Evolutionary conservation across 768 basidiomycete genomes (phyloP).

Genomic region (Cystoderma amianthinum): DNA sequence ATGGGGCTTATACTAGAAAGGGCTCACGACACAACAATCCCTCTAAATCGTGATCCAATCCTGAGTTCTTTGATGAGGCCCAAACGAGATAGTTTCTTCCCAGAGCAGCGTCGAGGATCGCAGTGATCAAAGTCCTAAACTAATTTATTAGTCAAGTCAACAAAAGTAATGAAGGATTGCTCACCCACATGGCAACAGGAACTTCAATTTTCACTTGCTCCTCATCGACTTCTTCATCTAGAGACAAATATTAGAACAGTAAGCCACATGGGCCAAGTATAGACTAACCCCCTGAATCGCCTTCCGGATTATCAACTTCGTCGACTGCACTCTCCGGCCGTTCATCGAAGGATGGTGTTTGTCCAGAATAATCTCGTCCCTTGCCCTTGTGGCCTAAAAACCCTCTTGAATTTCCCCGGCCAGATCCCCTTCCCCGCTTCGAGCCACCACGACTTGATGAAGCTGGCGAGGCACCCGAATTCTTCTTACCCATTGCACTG

Average conservation of each 20-base stretch:
- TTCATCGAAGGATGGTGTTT: conserved; percentile 26
- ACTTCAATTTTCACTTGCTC: conserved; percentile 38
- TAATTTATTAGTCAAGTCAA: conserved; percentile 1
- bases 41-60: conserved; percentile 83
- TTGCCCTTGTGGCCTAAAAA: conserved; percentile 7
- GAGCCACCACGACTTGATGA: conserved; percentile 11
- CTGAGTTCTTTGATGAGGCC: conserved; percentile 80
- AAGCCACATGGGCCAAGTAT: not conserved
- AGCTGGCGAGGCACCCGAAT: conserved; percentile 4
- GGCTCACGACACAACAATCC: conserved; percentile 89
- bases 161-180: conserved; percentile 21
- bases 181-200: conserved; percentile 95
- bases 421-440: conserved; percentile 30
- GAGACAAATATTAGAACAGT: not conserved
- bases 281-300: not conserved
- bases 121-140: conserved; percentile 98
- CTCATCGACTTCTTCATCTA: conserved; percentile 15
- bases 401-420: conserved; percentile 18
- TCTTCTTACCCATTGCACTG: conserved; percentile 12
- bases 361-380: conserved; percentile 7
- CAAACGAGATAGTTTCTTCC: conserved; percentile 85
- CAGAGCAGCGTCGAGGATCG: conserved; percentile 76
- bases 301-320: conserved; percentile 17
- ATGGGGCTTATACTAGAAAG: conserved; percentile 1
- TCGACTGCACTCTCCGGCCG: conserved; percentile 57